Conservation (phyloP, 768 basidiomycete genomes). For the Tulasnella sp. region DNA sequence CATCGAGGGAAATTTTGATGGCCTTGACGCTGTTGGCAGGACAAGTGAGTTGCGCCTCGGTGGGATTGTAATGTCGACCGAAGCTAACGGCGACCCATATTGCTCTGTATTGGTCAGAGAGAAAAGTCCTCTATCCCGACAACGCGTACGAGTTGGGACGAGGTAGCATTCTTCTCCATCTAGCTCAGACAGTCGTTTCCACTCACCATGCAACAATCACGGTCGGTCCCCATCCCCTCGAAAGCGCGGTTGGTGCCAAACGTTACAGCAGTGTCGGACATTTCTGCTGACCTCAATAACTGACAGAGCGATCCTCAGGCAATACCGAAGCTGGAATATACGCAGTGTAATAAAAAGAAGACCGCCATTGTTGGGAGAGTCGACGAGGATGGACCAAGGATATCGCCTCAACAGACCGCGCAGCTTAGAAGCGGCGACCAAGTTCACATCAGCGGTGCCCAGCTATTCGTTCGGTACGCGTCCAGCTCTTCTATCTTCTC, state of each 20-base stretch:
- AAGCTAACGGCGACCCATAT: neutral
- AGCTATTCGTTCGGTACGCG: neutral
- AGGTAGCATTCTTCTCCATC: neutral
- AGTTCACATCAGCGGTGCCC: neutral
- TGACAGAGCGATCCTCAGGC: neutral
- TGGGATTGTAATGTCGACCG: neutral
- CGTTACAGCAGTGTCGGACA: neutral
- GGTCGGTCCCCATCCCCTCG: constrained; percentile 3
- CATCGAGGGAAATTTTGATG: constrained; percentile 11
- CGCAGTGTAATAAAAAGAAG: constrained; percentile 3
- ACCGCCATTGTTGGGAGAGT: neutral
- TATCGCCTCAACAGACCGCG: neutral
- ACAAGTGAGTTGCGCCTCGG: neutral
- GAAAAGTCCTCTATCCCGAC: constrained; percentile 15
- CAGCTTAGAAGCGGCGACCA: constrained; percentile 3
- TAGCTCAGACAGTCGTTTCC: constrained; percentile 2
- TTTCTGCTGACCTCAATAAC: neutral
- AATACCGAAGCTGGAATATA: constrained; percentile 13
- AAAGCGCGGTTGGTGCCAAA: constrained; percentile 3
- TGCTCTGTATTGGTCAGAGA: neutral
- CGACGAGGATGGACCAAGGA: neutral
- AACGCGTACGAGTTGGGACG: constrained; percentile 2
- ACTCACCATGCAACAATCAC: neutral
- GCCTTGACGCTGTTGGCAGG: neutral
- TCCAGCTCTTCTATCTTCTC: neutral